phyloP scores from a whole-genome alignment of 129 eudicot genomes.

The Ambrosia artemisiifolia region DNA sequence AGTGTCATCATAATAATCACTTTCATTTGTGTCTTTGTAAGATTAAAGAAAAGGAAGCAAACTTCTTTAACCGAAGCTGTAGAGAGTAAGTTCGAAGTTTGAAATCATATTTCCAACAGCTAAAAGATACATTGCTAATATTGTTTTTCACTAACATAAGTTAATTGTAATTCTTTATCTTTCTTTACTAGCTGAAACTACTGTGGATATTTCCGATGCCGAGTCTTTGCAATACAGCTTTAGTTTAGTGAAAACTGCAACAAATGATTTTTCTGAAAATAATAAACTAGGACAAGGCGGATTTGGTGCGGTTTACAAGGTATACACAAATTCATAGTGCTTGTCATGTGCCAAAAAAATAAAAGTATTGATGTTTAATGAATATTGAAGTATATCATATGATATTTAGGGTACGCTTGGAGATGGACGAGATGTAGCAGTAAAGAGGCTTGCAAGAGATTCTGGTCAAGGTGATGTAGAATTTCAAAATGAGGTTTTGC shows the following conservation, averaged over 20 bases:
- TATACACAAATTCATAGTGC: background rate
- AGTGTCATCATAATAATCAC: background rate
- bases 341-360: background rate
- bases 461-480: conserved; percentile 4
- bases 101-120: background rate
- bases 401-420: background rate
- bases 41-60: background rate
- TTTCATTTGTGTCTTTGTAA: background rate
- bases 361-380: background rate
- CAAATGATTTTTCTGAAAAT: conserved; percentile 3
- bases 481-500: conserved; percentile 3
- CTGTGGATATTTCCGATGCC: background rate
- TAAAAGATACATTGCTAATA: background rate
- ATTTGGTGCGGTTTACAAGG: background rate
- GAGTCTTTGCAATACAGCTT: background rate
- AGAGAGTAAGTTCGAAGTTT: background rate
- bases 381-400: background rate
- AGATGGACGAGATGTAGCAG: background rate
- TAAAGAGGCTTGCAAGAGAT: conserved; percentile 7
- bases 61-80: background rate
- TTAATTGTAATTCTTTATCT: background rate
- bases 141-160: background rate
- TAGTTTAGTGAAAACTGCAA: background rate
- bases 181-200: background rate
- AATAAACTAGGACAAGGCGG: background rate